phyloP scores from a whole-genome alignment of 805 yeast genomes.

The Metschnikowia orientalis region DNA sequence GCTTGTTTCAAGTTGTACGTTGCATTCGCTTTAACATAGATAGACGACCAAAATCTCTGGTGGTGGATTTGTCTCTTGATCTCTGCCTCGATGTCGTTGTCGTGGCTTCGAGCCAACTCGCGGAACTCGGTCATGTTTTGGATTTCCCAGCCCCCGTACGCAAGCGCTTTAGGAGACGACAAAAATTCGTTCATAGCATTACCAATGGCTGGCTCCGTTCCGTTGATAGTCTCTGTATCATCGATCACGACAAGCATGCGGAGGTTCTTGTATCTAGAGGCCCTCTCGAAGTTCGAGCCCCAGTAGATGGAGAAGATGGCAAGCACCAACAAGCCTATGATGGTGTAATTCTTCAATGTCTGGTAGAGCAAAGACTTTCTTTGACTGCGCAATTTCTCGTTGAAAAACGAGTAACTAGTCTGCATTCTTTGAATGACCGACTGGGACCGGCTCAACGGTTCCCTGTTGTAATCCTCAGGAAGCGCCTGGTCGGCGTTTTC shows the following conservation, averaged over 20 bases:
- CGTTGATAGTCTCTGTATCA: slow-evolving; percentile 22
- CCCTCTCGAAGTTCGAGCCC: slow-evolving; percentile 41
- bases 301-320: slow-evolving; percentile 44
- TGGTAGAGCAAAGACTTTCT: slow-evolving; percentile 19
- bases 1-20: slow-evolving; percentile 38
- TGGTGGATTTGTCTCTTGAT: slow-evolving; percentile 44
- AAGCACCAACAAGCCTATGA: slow-evolving; percentile 36
- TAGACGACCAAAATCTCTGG: slow-evolving; percentile 60
- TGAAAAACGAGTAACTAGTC: slow-evolving; percentile 30
- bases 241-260: slow-evolving; percentile 38
- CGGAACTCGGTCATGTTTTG: slow-evolving; percentile 26
- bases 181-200: slow-evolving; percentile 18
- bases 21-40: slow-evolving; percentile 50
- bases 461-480: slow-evolving; percentile 1
- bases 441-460: slow-evolving; percentile 7
- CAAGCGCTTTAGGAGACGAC: slow-evolving; percentile 17
- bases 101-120: slow-evolving; percentile 25
- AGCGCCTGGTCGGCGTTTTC: neutral
- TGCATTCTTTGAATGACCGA: slow-evolving; percentile 22
- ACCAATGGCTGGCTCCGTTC: slow-evolving; percentile 26
- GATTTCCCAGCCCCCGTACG: slow-evolving; percentile 36
- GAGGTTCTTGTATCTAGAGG: slow-evolving; percentile 27
- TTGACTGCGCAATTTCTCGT: slow-evolving; percentile 19
- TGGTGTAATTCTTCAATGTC: slow-evolving; percentile 20
- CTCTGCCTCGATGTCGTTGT: slow-evolving; percentile 30